A percentile compares a stretch with the other conserved stretches of the same genome.
Evolutionary conservation across 1,284 basidiomycete genomes (phyloP).

Genomic region (Ceraceosorus guamensis): DNA sequence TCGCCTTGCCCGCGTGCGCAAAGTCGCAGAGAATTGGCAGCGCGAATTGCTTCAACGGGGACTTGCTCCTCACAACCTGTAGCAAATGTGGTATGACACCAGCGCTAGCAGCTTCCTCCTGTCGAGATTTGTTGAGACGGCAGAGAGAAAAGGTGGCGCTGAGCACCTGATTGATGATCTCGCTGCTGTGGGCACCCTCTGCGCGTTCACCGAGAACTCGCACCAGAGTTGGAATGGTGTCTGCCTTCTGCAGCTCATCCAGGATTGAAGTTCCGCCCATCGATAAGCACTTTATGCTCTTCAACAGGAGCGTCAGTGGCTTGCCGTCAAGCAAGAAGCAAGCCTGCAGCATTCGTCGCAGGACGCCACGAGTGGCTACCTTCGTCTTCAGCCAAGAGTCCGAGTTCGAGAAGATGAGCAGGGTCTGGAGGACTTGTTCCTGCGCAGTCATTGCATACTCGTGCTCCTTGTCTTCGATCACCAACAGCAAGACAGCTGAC

Average conservation of each 20-base stretch:
- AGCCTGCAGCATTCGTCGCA: constrained; percentile 62
- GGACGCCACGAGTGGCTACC: constrained; percentile 77
- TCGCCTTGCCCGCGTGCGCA: constrained; percentile 38
- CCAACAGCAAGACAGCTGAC: constrained; percentile 77
- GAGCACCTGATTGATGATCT: constrained; percentile 40
- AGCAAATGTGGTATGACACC: constrained; percentile 87
- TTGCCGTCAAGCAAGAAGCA: constrained; percentile 57
- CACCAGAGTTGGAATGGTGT: constrained; percentile 83
- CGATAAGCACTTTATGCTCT: constrained; percentile 89
- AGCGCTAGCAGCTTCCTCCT: constrained; percentile 92
- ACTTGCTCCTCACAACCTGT: constrained; percentile 74
- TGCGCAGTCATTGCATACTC: constrained; percentile 61
- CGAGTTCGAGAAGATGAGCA: constrained; percentile 87
- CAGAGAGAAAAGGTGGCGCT: constrained; percentile 21
- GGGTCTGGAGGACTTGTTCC: constrained; percentile 77
- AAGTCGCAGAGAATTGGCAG: constrained; percentile 80
- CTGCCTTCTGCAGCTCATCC: constrained; percentile 90
- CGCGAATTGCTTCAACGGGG: constrained; percentile 90
- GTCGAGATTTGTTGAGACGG: constrained; percentile 50
- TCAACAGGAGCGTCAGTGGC: constrained; percentile 77
- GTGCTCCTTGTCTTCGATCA: constrained; percentile 68
- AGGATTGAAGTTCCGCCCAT: constrained; percentile 69
- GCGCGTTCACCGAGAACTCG: constrained; percentile 73
- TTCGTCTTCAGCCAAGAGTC: constrained; percentile 86
- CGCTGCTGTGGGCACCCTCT: constrained; percentile 70